Evolutionary conservation across 2,329 filamentous ascomycete genomes (phyloP).

Genomic region (Trichoderma asperellum): DNA sequence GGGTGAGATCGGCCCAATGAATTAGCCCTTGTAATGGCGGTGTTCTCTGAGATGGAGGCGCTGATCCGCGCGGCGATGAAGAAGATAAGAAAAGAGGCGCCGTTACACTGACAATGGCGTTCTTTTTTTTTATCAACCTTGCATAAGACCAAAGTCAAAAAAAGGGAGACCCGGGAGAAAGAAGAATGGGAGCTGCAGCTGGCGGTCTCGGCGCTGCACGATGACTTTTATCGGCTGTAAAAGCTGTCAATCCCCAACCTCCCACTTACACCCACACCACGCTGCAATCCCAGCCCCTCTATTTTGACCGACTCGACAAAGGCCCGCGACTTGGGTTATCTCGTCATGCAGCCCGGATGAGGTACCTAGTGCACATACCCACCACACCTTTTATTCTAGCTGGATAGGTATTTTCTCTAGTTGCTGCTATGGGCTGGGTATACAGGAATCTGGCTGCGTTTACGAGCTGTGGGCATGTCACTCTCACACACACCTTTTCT

Average conservation of each 20-base stretch:
- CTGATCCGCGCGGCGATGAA: too few relatives aligned
- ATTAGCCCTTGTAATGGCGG: neutral
- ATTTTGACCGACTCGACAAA: slow-evolving; percentile 30
- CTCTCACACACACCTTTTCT: neutral
- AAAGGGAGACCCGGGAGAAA: slow-evolving; percentile 14
- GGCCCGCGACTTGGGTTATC: neutral
- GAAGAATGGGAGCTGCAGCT: slow-evolving; percentile 31
- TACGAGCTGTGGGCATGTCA: neutral
- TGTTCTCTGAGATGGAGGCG: neutral
- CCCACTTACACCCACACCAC: slow-evolving; percentile 40
- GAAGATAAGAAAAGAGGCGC: neutral
- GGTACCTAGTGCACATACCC: slow-evolving; percentile 14
- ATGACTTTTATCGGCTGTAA: slow-evolving; percentile 40
- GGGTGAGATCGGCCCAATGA: neutral
- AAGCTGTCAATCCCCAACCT: slow-evolving; percentile 41
- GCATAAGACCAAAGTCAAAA: slow-evolving; percentile 21
- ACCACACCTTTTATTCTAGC: neutral
- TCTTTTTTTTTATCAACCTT: neutral
- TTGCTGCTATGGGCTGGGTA: neutral
- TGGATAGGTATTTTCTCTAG: neutral
- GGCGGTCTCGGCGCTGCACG: slow-evolving; percentile 38
- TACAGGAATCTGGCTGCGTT: neutral
- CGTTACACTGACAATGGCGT: slow-evolving; percentile 2
- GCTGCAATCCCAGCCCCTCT: slow-evolving; percentile 36
- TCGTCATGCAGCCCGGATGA: neutral